Conservation (phyloP, 768 basidiomycete genomes). For the Mycena capillaripes region DNA sequence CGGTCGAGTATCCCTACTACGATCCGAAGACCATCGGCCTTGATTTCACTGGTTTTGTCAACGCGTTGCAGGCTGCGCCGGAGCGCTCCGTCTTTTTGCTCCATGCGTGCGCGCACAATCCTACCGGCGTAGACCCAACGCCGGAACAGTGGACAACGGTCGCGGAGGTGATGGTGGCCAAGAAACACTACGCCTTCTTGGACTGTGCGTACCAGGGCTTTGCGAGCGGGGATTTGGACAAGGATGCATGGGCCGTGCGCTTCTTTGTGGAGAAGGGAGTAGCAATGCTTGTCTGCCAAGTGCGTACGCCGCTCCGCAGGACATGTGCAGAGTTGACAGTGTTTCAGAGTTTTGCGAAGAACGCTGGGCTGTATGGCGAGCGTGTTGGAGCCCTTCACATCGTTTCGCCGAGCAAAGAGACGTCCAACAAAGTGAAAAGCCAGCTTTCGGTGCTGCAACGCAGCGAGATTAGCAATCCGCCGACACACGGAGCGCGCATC, state of each 20-base stretch:
- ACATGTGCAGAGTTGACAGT: not conserved
- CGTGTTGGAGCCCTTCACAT: slow-evolving; percentile 95
- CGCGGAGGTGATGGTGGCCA: slow-evolving; percentile 77
- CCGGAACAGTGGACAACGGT: slow-evolving; percentile 87
- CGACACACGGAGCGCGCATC: slow-evolving; percentile 90
- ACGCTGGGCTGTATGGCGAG: slow-evolving; percentile 95
- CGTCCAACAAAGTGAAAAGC: slow-evolving; percentile 81
- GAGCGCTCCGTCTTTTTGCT: slow-evolving; percentile 88
- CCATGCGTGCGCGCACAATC: slow-evolving; percentile 97
- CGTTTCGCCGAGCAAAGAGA: slow-evolving; percentile 73
- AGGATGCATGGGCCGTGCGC: slow-evolving; percentile 93
- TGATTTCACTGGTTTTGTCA: slow-evolving; percentile 80
- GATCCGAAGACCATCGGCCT: slow-evolving; percentile 91
- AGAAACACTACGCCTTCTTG: slow-evolving; percentile 91
- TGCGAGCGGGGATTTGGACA: slow-evolving; percentile 91
- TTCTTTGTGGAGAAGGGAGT: slow-evolving; percentile 85
- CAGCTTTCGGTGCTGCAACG: slow-evolving; percentile 94
- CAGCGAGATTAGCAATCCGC: slow-evolving; percentile 96
- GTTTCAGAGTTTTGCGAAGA: slow-evolving; percentile 94
- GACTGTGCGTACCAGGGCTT: slow-evolving; percentile 99
- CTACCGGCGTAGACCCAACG: slow-evolving; percentile 96
- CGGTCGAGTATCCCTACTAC: slow-evolving; percentile 94
- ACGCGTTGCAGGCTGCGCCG: slow-evolving; percentile 73
- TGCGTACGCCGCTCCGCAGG: slow-evolving; percentile 47
- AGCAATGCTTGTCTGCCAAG: slow-evolving; percentile 91